phyloP scores from a whole-genome alignment of 805 yeast genomes.

The Candida yuanshanica region DNA sequence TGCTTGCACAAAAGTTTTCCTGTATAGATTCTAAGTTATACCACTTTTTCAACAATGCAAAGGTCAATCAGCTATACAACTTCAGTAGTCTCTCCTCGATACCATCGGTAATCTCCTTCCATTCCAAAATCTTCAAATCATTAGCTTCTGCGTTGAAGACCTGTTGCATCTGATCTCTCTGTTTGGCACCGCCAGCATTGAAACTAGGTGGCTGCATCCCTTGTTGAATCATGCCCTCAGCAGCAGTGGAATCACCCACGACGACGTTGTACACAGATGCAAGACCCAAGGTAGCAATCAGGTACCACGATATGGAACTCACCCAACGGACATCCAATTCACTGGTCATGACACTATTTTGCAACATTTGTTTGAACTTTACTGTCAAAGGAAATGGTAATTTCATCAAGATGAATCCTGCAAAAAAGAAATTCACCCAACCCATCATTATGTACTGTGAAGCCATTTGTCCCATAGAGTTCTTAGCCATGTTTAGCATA shows the following conservation, averaged over 20 bases:
- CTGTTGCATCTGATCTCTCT: conserved; percentile 3
- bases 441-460: conserved; percentile 95
- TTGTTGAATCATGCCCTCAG: conserved; percentile 38
- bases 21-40: too few species aligned
- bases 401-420: conserved; percentile 82
- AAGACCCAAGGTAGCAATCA: conserved; percentile 80
- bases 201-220: conserved; percentile 20
- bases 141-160: conserved; percentile 4
- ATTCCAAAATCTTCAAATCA: conserved; percentile 6
- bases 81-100: conserved; percentile 6
- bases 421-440: conserved; percentile 91
- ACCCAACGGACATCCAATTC: conserved; percentile 91
- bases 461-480: conserved; percentile 73
- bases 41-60: too few species aligned
- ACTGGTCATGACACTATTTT: conserved; percentile 75
- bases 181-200: conserved; percentile 2
- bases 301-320: conserved; percentile 92
- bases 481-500: conserved; percentile 71
- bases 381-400: conserved; percentile 89
- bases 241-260: conserved; percentile 46
- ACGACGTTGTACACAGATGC: conserved; percentile 71
- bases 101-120: conserved; percentile 5
- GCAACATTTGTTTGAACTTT: conserved; percentile 88
- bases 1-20: too few species aligned
- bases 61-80: conserved; percentile 1